Conservation (phyloP, 2,329 filamentous ascomycete genomes). For the Pseudogymnoascus sp. region DNA sequence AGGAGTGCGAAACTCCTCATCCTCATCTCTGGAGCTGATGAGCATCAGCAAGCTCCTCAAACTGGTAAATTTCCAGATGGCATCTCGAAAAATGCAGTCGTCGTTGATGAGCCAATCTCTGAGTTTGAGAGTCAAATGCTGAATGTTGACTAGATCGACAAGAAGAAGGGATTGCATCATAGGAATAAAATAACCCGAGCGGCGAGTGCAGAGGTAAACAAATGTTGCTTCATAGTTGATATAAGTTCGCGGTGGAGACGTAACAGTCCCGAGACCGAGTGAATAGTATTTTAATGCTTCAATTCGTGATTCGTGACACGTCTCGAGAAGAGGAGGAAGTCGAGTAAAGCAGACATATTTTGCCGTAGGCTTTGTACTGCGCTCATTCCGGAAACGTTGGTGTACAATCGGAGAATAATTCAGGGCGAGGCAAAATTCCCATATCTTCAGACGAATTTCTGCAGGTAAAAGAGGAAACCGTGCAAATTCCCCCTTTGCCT, state of each 20-base stretch:
- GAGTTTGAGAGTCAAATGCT: background rate
- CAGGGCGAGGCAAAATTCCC: constrained; percentile 11
- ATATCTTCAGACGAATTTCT: constrained; percentile 14
- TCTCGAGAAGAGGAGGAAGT: constrained; percentile 2
- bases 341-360: constrained; percentile 12
- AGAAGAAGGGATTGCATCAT: background rate
- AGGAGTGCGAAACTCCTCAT: background rate
- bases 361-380: constrained; percentile 17
- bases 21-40: background rate
- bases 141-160: background rate
- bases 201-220: constrained; percentile 6
- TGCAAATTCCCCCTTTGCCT: background rate
- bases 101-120: constrained; percentile 2
- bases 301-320: background rate
- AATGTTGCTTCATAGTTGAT: background rate
- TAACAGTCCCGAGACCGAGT: background rate
- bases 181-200: background rate
- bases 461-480: constrained; percentile 11
- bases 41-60: background rate
- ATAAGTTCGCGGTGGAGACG: background rate
- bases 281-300: background rate
- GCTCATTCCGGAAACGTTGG: constrained; percentile 27
- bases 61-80: constrained; percentile 1
- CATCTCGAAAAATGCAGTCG: background rate
- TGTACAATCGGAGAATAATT: constrained; percentile 27